Base-by-base conservation (phyloP, 2,329 filamentous ascomycete species). In the Tolypocladium endophyticum region DNA sequence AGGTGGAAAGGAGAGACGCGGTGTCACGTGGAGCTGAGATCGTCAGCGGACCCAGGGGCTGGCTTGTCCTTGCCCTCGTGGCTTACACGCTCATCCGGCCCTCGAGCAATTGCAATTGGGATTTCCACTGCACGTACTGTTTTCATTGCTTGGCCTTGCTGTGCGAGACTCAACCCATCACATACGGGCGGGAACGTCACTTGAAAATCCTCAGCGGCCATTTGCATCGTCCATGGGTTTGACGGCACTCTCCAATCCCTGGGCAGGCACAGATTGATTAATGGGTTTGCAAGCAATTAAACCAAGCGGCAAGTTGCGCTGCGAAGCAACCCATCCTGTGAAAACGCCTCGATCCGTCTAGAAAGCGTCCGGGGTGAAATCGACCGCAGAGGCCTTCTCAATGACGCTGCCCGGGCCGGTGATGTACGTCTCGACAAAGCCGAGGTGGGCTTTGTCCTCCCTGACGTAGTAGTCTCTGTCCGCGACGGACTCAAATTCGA, bases 401-500 rank as follows among this genome's bases (percentile, higher is more conserved):
- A 55, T 16, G 18, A 61, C 33, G 1, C 38, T 45, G 11, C 50
- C 60, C 30, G 57, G 20, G 12, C 41, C 28, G 1, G 28, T 28
- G 11, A 61, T 81, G 73, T 18, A 86, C 65, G 1, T 78, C 59
- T 79, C 73, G n/a, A 83, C 74, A 64, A 89, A 90, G 0, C 71
- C 81, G 41, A 77, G 72, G 68, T 91, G 88, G 11, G 73, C 80
- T 1, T 86, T 85, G 65, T 92, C 88, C 36, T 83, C 73, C 57
- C 81, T 71, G 8, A 88, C 72, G 68, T 91, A 92, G 66, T 89
- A 90, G 61, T 85, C 79, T 55, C 87, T 76, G 67, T 92, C 87
- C 62, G 83, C 80, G 23, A 76, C 75, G 28, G 71, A 86, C 12
- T 80, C 78, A 61, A 92, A 91, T 65, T 89, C 82, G 28, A 81